phyloP scores from a whole-genome alignment of 257 asterid species.

The Solanum verrucosum region DNA sequence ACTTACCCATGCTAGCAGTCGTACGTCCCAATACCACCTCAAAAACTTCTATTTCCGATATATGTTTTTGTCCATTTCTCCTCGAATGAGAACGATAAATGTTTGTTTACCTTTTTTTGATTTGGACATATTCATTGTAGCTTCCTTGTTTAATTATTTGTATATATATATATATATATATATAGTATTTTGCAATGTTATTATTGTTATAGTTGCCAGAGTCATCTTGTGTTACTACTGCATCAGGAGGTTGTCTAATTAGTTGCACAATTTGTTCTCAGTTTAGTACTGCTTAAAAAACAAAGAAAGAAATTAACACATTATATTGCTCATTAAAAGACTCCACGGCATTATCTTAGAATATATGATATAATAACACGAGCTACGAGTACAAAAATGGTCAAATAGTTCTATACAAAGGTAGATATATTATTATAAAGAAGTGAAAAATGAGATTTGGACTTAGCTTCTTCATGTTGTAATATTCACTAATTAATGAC shows the following conservation, averaged over 20 bases:
- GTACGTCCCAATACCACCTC: neutral
- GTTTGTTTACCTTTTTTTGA: neutral
- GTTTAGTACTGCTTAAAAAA: neutral
- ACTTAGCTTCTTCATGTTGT: neutral
- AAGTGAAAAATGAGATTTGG: neutral
- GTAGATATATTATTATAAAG: neutral
- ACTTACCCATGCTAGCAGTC: neutral
- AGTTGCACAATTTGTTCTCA: neutral
- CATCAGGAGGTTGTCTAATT: neutral
- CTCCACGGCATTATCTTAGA: neutral
- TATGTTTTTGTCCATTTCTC: neutral
- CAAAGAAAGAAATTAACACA: neutral
- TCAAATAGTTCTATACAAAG: neutral
- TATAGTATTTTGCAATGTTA: neutral
- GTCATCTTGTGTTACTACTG: neutral
- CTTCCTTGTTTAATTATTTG: neutral
- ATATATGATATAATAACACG: neutral
- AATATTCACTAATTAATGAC: neutral
- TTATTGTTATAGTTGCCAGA: neutral
- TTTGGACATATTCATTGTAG: neutral
- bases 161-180: no score
- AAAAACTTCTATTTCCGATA: neutral
- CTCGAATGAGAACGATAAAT: neutral
- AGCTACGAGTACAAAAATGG: neutral
- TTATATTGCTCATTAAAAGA: neutral